Evolutionary conservation across 2,329 filamentous ascomycete species (phyloP), one percentile per base, ranked within the genome.

Genomic region (Paecilomyces formosus): DNA sequence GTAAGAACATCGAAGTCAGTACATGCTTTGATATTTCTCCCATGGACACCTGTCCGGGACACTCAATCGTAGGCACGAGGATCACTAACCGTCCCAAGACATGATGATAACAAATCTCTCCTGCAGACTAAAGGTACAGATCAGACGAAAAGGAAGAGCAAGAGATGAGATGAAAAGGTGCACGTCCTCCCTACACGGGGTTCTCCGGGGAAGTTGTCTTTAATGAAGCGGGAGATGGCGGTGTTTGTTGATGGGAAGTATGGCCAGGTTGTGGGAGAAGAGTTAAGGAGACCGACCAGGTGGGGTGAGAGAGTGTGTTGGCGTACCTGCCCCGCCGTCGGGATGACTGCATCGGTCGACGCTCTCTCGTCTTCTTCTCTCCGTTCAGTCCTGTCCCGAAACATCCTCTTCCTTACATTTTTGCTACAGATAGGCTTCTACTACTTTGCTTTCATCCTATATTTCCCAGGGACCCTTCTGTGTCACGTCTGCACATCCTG

Each of bases 11-110:
- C 5, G 24, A 31, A 18, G 8, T 45, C 35, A 45, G 11, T 55
- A 53, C 52, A 21, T 9, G 30, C 2, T 30, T 58, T 30, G 51
- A 26, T 26, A 50, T 24, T 28, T 6, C 18, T 55, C 13, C 33
- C 3, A n/a, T 21, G 8, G 15, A 15, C 3, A 30, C n/a, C n/a
- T 13, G 54, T 22, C 21, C 22, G n/a, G 49, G 18, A 8, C 7
- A 31, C 24, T 26, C 24, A 26, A 26, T 26, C 24, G 24, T 26
- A 26, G 12, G 22, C 4, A 28, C 26, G 45, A 54, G 59, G 59
- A 59, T 30, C 54, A 70, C 74, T 66, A 75, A 89, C 88, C 85
- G 87, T 90, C 87, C 70, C 70, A 73, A 63, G 69, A 70, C 68
- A 72, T 71, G 55, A 60, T 64, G 55, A 49, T 55, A 49, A 24